Base-by-base conservation (phyloP, 306 rosid species). In the Myrica gale region DNA sequence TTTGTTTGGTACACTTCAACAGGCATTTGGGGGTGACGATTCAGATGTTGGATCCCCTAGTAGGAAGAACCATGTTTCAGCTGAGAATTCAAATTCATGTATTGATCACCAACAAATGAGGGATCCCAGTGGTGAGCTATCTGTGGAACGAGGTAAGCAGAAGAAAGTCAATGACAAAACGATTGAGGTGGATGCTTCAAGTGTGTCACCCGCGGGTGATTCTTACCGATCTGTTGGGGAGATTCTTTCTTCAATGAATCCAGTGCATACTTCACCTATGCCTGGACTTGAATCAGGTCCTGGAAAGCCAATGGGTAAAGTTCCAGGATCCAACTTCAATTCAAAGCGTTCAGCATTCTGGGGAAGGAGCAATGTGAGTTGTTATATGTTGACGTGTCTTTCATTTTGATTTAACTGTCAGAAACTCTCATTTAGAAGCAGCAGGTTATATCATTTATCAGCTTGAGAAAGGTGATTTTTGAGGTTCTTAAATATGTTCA, bases 361-460 rank as follows among this genome's bases (percentile, higher is more conserved):
- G 99, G 99, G 99, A 89, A 90, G 98, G 84, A 88, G 82, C 91
- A 92, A 85, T 75, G 99, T 96, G 76, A 92, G 99, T 89, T 74
- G 68, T 77, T 76, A 60, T 75, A 55, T 68, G 67, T 58, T 65
- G 8, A 20, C 71, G 50, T 74, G 20, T 41, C 55, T 17, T 72
- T 65, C 55, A 19, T 52, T 20, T 57, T 6, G 9, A 5, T 7
- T 20, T 57, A 57, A 57, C 63, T 21, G 32, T 57, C 63, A 21
- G 39, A 13, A 20, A 20, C 32, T 57, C 63, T 57, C 63, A 57
- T 57, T 57, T 21, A 9, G 32, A 7, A 20, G 63, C 37, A 57
- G 39, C 39, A 57, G 63, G 6, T 21, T 21, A 57, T 57, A 21
- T 57, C 37, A 57, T 21, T 20, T 20, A 7, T 57, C 9, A 57